Conservation (phyloP, 257 asterid genomes). For the Solanum appendiculatum region DNA sequence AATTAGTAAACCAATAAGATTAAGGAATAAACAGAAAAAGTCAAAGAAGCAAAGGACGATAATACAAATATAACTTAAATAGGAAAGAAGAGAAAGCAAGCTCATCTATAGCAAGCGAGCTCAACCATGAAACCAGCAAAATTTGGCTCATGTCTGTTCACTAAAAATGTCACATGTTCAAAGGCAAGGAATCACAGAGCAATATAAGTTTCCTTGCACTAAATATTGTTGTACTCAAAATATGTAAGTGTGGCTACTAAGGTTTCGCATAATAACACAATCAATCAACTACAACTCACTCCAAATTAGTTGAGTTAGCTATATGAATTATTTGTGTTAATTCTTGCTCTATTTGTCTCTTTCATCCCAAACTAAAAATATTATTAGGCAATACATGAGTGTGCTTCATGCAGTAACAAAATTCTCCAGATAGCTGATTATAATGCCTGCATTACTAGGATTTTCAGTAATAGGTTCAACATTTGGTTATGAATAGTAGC, state of each 20-base stretch:
- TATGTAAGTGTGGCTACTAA: neutral
- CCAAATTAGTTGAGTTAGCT: neutral
- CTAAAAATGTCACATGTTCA: neutral
- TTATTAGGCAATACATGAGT: neutral
- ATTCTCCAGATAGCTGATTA: neutral
- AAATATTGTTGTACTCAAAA: neutral
- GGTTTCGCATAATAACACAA: neutral
- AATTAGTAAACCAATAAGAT: neutral
- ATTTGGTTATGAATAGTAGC: neutral
- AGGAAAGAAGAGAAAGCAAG: neutral
- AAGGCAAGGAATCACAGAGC: neutral
- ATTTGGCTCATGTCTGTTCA: neutral
- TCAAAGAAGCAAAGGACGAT: neutral
- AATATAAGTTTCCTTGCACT: neutral
- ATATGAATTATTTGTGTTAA: neutral
- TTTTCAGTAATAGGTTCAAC: neutral
- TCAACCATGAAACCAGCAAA: neutral
- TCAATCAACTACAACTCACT: neutral
- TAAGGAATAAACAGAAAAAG: neutral
- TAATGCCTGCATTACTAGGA: neutral
- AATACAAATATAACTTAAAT: neutral
- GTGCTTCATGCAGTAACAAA: neutral
- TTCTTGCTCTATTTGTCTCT: neutral
- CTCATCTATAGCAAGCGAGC: neutral
- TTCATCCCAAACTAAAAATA: neutral